Conservation (phyloP, 176 grass and related monocot genomes). For the Poa annua region DNA sequence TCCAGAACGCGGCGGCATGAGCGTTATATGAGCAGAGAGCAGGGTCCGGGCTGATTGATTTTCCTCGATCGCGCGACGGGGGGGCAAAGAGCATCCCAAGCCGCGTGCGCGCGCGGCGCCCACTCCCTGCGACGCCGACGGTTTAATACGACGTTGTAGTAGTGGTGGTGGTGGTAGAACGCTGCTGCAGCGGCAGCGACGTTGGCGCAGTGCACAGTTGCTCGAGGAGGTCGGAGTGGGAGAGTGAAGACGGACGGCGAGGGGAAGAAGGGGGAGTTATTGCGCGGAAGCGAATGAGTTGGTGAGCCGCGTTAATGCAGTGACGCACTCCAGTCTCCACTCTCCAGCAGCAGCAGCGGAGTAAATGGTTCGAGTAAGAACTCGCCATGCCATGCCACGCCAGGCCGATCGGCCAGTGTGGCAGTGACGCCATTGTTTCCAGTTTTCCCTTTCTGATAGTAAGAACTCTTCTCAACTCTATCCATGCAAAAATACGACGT, state of each 20-base stretch:
- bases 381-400: not conserved
- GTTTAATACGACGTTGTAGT: conserved; percentile 29
- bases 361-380: conserved; percentile 28
- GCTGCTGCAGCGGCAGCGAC: conserved; percentile 12
- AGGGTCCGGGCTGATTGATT: not conserved
- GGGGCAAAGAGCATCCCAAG: conserved; percentile 52
- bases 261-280: conserved; percentile 7
- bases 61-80: not conserved
- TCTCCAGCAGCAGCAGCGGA: not conserved
- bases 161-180: not conserved
- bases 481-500: not conserved
- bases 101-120: not conserved
- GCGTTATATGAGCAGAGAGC: conserved; percentile 41
- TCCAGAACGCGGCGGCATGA: conserved; percentile 8
- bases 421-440: not conserved
- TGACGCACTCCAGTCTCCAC: not conserved
- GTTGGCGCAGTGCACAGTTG: not conserved
- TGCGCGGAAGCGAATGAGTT: conserved; percentile 20
- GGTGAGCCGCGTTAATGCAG: conserved; percentile 48
- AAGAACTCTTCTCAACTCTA: not conserved
- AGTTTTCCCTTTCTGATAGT: not conserved
- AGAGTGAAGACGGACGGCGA: not conserved
- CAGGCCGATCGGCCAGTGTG: not conserved
- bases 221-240: conserved; percentile 12
- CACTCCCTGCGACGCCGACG: conserved; percentile 35